phyloP scores from a whole-genome alignment of 2,329 filamentous ascomycete species.

The Beauveria pseudobassiana region DNA sequence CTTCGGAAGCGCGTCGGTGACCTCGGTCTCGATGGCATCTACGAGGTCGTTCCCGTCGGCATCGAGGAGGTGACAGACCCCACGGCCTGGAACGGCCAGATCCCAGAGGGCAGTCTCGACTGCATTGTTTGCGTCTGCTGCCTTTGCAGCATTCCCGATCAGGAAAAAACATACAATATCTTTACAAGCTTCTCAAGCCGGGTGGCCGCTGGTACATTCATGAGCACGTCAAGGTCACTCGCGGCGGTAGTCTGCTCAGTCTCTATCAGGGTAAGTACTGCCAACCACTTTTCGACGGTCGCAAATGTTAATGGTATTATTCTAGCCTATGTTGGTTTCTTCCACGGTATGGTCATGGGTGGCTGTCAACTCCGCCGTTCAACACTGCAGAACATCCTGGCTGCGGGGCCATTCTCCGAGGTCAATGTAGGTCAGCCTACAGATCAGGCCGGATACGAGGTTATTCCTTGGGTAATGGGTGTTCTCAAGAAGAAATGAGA shows the following conservation, averaged over 20 bases:
- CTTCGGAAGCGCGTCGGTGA: constrained; percentile 40
- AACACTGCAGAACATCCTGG: constrained; percentile 38
- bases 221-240: constrained; percentile 46
- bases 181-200: constrained; percentile 52
- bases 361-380: constrained; percentile 44
- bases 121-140: constrained; percentile 55
- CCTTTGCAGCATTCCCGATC: constrained; percentile 57
- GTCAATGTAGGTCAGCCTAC: constrained; percentile 38
- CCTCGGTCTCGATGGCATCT: constrained; percentile 47
- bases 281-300: neutral
- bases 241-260: constrained; percentile 32
- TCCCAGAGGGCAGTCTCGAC: constrained; percentile 46
- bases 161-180: constrained; percentile 44
- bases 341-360: constrained; percentile 45
- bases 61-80: constrained; percentile 47
- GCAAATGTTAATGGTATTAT: neutral
- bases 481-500: constrained; percentile 40
- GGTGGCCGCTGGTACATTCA: constrained; percentile 57
- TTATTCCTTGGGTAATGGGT: constrained; percentile 43
- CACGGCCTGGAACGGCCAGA: constrained; percentile 34
- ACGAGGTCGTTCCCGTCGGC: constrained; percentile 55
- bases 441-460: constrained; percentile 33
- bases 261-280: constrained; percentile 43
- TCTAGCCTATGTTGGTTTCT: constrained; percentile 40
- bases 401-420: constrained; percentile 42